phyloP scores from a whole-genome alignment of 257 asterid species.

The Nicotiana noctiflora region DNA sequence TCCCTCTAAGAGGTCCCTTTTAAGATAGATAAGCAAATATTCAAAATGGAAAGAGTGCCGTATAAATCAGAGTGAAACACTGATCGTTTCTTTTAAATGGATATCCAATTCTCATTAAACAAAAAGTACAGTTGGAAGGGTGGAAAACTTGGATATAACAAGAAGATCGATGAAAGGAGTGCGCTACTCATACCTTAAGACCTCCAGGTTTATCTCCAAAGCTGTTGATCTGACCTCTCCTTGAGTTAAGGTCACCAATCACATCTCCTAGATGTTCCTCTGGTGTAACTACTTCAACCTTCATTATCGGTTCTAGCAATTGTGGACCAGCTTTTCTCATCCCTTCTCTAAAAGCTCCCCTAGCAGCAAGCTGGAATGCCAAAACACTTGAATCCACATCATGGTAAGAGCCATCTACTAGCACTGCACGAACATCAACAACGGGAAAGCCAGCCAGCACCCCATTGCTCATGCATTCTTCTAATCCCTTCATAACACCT shows the following conservation, averaged over 20 bases:
- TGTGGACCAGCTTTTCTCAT: conserved; percentile 87
- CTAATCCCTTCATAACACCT: conserved; percentile 96
- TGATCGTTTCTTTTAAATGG: no score
- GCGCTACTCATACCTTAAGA: conserved; percentile 53
- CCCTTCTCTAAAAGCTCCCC: conserved; percentile 96
- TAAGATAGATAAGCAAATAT: neutral
- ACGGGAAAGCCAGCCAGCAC: conserved; percentile 94
- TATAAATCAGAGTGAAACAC: neutral
- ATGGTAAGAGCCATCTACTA: conserved; percentile 93
- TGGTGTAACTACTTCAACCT: conserved; percentile 90
- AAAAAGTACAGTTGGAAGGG: neutral
- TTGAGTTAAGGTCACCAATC: conserved; percentile 90
- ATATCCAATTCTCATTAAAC: neutral
- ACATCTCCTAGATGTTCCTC: conserved; percentile 98
- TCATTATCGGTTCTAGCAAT: conserved; percentile 91
- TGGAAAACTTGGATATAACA: neutral
- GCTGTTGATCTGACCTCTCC: conserved; percentile 89
- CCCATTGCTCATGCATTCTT: conserved; percentile 91
- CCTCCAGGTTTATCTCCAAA: conserved; percentile 99
- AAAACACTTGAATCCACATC: conserved; percentile 96
- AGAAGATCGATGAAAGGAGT: neutral
- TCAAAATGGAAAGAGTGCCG: neutral
- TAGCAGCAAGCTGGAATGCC: conserved; percentile 95
- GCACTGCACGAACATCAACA: conserved; percentile 88
- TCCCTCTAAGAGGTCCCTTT: neutral